Evolutionary conservation across 371 early-diverging fungal genomes (phyloP).

Genomic region (Zancudomyces culisetae): DNA sequence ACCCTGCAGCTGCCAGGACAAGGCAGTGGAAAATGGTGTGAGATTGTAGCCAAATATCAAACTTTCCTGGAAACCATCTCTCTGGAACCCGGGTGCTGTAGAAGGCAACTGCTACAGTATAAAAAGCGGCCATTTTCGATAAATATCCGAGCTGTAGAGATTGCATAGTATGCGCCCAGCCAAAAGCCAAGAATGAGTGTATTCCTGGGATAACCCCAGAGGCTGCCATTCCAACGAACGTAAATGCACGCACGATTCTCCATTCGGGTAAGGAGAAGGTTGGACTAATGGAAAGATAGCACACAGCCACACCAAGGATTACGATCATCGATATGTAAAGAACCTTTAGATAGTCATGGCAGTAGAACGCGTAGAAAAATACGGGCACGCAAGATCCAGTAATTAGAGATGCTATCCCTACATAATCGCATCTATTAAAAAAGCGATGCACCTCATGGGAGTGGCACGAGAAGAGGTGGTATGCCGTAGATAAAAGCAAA

Average conservation of each 20-base stretch:
- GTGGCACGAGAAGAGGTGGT: constrained; percentile 76
- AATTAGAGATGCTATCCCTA: constrained; percentile 72
- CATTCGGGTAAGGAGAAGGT: constrained; percentile 54
- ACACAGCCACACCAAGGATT: constrained; percentile 40
- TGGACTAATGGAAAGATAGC: constrained; percentile 26
- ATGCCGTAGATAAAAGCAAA: constrained; percentile 56
- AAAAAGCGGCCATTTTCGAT: constrained; percentile 46
- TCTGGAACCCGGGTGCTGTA: constrained; percentile 59
- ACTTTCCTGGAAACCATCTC: constrained; percentile 41
- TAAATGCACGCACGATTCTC: constrained; percentile 50
- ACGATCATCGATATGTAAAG: constrained; percentile 42
- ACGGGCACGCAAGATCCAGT: constrained; percentile 58
- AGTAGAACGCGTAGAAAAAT: constrained; percentile 58
- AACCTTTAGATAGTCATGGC: constrained; percentile 32
- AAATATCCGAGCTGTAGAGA: constrained; percentile 27
- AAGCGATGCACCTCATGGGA: constrained; percentile 40
- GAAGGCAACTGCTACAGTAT: constrained; percentile 64
- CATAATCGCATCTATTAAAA: constrained; percentile 82
- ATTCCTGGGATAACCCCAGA: constrained; percentile 54
- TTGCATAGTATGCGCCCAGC: constrained; percentile 34
- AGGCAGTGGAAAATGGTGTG: constrained; percentile 84
- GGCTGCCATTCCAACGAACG: constrained; percentile 63
- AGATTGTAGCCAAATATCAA: constrained; percentile 50
- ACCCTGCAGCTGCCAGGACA: constrained; percentile 54
- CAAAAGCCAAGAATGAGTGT: constrained; percentile 47